Conservation (phyloP, 2,329 filamentous ascomycete species). For the Penicillium concentricum region DNA sequence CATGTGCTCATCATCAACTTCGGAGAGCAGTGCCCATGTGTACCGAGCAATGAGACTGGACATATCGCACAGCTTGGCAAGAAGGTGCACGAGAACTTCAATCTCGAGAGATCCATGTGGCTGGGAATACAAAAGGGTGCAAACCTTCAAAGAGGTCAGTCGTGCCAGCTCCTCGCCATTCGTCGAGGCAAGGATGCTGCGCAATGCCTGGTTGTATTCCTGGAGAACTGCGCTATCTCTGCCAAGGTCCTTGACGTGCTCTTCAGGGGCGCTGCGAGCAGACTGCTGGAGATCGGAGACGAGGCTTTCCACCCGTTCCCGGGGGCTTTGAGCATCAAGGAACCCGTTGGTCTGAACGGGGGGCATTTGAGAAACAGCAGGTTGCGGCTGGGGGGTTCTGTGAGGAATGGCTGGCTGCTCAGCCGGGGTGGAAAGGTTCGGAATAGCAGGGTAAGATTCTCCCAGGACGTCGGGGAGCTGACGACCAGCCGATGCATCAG, state of each 20-base stretch:
- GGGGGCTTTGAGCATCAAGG: conserved; percentile 53
- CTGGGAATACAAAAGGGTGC: conserved; percentile 57
- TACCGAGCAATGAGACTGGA: conserved; percentile 58
- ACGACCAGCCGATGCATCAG: conserved; percentile 57
- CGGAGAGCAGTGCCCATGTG: conserved; percentile 49
- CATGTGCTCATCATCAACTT: conserved; percentile 59
- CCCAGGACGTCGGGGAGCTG: conserved; percentile 63
- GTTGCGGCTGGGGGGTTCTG: conserved; percentile 54
- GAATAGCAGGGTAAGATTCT: conserved; percentile 59
- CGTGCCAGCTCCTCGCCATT: conserved; percentile 58
- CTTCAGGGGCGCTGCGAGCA: conserved; percentile 57
- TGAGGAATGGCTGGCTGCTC: conserved; percentile 62
- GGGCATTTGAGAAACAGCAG: conserved; percentile 34
- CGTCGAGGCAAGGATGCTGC: conserved; percentile 53
- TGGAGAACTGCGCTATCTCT: conserved; percentile 56
- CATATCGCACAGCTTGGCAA: conserved; percentile 61
- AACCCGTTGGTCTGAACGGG: conserved; percentile 54
- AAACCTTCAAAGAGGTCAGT: conserved; percentile 57
- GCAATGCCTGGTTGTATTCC: conserved; percentile 58
- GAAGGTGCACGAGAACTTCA: conserved; percentile 61
- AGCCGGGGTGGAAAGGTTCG: conserved; percentile 62
- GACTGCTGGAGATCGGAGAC: conserved; percentile 58
- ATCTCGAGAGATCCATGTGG: conserved; percentile 57
- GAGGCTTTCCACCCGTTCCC: conserved; percentile 55
- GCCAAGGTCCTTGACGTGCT: conserved; percentile 58